Evolutionary conservation across 345 rosid species (phyloP), one percentile per base, ranked within the genome.

Genomic region (Erodium maritimum): DNA sequence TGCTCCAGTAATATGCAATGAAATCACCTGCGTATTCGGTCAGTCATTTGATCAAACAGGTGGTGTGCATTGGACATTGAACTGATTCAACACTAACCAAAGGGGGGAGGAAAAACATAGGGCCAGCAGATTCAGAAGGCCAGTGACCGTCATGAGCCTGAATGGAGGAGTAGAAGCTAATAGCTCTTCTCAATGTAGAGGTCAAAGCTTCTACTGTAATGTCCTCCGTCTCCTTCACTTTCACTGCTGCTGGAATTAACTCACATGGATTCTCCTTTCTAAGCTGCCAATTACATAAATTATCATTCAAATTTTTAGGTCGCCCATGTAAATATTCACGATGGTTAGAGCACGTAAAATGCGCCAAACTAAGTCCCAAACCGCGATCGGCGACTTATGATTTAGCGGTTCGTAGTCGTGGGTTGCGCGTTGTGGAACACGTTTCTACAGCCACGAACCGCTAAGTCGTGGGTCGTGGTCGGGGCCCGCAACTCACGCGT

Each of bases 121-220:
- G 81, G 19, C 91, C 88, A 21, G 86, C 73, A 25, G 66, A 66
- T 64, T 85, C 91, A 18, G 74, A 72, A 7, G 87, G 91, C 88
- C 88, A 85, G 61, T 85, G 88, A 24, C 88, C 88, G 57, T 82
- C 84, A 54, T 77, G n/a, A n/a, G n/a, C n/a, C n/a, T n/a, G n/a
- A n/a, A n/a, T n/a, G n/a, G n/a, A n/a, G n/a, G n/a, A n/a, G 79
- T 62, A 80, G 65, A 76, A 82, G 58, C 65, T 56, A 21, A 78
- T 65, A 23, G 80, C 87, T 64, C 91, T 67, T 58, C 71, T 66
- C 20, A 80, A 58, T 21, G 82, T 77, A 46, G 60, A 9, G 23
- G 72, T 80, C 53, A 71, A 66, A 0, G 65, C 77, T 23, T 67
- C 78, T 24, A 67, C 65, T 1, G 75, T 65, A 56, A 82, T 53